Conservation (phyloP, 129 eudicot species). For the Sambucus nigra region DNA sequence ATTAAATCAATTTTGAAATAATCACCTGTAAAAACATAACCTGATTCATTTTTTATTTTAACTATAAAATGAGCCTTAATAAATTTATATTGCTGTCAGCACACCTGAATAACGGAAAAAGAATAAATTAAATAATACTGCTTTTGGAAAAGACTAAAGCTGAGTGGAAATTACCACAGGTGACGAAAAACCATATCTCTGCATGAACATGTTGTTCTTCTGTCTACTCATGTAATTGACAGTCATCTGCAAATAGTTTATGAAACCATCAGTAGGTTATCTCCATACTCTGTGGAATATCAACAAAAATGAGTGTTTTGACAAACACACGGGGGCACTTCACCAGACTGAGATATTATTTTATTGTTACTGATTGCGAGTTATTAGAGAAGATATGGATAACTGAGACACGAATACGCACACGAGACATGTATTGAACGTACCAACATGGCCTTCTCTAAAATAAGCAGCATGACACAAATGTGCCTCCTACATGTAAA, state of each 20-base stretch:
- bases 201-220: constrained; percentile 72
- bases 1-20: too few relatives aligned
- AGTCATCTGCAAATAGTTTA: constrained; percentile 62
- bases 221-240: constrained; percentile 67
- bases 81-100: not conserved
- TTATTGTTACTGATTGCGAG: not conserved
- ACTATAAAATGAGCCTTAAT: too few relatives aligned
- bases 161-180: constrained; percentile 45
- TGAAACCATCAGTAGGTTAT: not conserved
- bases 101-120: not conserved
- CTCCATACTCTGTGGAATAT: not conserved
- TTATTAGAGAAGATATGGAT: not conserved
- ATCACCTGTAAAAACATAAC: too few relatives aligned
- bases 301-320: not conserved
- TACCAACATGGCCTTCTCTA: too few relatives aligned
- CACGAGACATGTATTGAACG: too few relatives aligned
- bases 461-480: too few relatives aligned
- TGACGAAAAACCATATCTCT: constrained; percentile 93
- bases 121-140: not conserved
- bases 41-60: too few relatives aligned
- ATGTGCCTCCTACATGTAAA: too few relatives aligned
- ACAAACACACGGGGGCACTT: not conserved
- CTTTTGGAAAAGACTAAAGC: not conserved
- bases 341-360: not conserved
- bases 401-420: too few relatives aligned